Conservation (phyloP, 2,329 filamentous ascomycete species). For the Botrytis paeoniae region DNA sequence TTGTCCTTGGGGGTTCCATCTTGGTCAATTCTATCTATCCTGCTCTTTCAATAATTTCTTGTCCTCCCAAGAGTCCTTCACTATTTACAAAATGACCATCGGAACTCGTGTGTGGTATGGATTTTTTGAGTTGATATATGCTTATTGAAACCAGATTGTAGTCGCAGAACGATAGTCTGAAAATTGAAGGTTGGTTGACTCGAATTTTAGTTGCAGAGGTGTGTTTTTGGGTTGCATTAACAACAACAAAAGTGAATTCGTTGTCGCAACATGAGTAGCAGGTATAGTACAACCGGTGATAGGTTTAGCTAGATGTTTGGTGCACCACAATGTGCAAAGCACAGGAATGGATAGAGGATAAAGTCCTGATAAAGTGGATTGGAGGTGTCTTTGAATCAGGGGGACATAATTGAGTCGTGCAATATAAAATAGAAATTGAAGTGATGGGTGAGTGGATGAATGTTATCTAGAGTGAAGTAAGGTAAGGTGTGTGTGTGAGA, state of each 20-base stretch:
- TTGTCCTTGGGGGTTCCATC: constrained; percentile 45
- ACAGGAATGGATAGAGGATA: neutral
- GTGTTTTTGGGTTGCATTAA: constrained; percentile 12
- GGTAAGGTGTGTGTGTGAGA: neutral
- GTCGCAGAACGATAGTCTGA: neutral
- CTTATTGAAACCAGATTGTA: neutral
- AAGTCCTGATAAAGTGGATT: constrained; percentile 14
- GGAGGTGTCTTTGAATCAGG: constrained; percentile 12
- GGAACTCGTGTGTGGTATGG: neutral
- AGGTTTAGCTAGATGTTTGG: neutral
- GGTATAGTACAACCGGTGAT: neutral
- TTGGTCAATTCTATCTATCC: constrained; percentile 24
- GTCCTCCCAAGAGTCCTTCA: constrained; percentile 1
- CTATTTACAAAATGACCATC: constrained; percentile 12
- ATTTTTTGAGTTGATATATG: neutral
- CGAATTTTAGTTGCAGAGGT: neutral
- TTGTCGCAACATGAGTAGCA: constrained; percentile 18
- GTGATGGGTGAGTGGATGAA: neutral
- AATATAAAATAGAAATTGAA: constrained; percentile 1
- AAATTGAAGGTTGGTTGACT: neutral
- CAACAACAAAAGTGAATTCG: constrained; percentile 14
- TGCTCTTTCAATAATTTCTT: neutral
- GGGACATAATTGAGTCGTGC: constrained; percentile 9
- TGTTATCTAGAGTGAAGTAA: neutral
- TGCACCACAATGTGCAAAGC: constrained; percentile 1